These are phyloP conservation scores for Agaricales sp. DNA, from an alignment of 1,284 basidiomycete species.

Conservation along the genomic window DNA sequence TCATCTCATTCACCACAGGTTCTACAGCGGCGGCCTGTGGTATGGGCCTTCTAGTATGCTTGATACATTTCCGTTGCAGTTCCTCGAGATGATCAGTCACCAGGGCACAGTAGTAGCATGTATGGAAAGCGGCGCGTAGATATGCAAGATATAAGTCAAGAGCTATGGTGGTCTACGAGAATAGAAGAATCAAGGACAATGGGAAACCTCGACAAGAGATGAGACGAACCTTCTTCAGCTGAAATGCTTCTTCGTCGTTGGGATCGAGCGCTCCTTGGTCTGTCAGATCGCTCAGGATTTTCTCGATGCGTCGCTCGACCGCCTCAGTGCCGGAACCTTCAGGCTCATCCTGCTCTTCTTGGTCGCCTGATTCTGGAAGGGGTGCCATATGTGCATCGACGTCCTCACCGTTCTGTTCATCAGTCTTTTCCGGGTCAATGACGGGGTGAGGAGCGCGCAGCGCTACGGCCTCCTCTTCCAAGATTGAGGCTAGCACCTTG, in stretches of 20 bases:
- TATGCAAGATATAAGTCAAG: constrained; percentile 83
- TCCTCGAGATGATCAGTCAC: constrained; percentile 88
- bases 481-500: constrained; percentile 53
- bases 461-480: constrained; percentile 59
- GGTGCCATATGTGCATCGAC: constrained; percentile 35
- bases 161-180: constrained; percentile 50
- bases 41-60: constrained; percentile 73
- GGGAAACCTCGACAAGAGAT: constrained; percentile 7
- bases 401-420: constrained; percentile 22
- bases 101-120: constrained; percentile 94
- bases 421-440: constrained; percentile 19
- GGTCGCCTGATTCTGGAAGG: constrained; percentile 27
- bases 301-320: constrained; percentile 67
- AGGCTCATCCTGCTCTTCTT: constrained; percentile 46
- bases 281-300: constrained; percentile 54
- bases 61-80: constrained; percentile 86
- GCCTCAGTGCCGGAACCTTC: constrained; percentile 54
- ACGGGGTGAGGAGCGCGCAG: constrained; percentile 33
- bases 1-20: constrained; percentile 28
- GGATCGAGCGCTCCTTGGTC: constrained; percentile 49
- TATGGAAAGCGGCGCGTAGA: constrained; percentile 75
- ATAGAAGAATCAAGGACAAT: constrained; percentile 10
- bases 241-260: constrained; percentile 52
- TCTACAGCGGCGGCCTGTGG: constrained; percentile 27
- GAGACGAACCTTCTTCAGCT: constrained; percentile 53